Evolutionary conservation across 2,329 filamentous ascomycete species (phyloP).

Genomic region (Colletotrichum aenigma): DNA sequence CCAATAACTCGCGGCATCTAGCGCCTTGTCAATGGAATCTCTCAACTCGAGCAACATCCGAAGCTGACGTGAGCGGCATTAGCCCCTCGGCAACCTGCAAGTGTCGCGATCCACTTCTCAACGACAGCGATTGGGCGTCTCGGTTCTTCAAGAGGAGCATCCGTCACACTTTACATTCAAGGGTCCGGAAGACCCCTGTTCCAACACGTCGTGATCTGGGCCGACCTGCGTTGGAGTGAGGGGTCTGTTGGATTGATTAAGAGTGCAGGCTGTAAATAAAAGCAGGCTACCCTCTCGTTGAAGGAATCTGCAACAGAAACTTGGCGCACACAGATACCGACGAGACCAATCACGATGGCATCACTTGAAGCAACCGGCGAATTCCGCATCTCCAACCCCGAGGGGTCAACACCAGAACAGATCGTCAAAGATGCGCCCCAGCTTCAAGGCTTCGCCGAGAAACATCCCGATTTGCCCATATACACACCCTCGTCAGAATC

Average conservation of each 20-base stretch:
- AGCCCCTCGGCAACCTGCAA: background rate
- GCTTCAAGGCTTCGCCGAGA: background rate
- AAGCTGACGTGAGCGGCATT: background rate
- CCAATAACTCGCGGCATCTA: too few species aligned
- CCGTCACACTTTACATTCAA: background rate
- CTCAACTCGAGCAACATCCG: background rate
- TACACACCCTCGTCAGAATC: background rate
- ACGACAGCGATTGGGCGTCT: background rate
- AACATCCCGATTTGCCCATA: background rate
- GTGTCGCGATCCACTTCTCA: background rate
- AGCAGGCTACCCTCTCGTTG: background rate
- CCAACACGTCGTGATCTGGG: background rate
- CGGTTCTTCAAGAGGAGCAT: background rate
- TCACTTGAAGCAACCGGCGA: constrained; percentile 1
- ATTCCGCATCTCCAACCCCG: background rate
- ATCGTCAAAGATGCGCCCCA: background rate
- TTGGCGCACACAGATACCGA: background rate
- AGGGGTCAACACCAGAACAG: background rate
- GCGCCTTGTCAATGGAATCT: background rate
- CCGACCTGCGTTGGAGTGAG: background rate
- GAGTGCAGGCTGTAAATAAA: background rate
- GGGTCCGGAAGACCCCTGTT: background rate
- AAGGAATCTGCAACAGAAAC: background rate
- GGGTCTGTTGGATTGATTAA: background rate
- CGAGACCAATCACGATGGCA: background rate